These are phyloP conservation scores for Pisolithus albus DNA, from an alignment of 768 basidiomycete species.

Conservation along the genomic window DNA sequence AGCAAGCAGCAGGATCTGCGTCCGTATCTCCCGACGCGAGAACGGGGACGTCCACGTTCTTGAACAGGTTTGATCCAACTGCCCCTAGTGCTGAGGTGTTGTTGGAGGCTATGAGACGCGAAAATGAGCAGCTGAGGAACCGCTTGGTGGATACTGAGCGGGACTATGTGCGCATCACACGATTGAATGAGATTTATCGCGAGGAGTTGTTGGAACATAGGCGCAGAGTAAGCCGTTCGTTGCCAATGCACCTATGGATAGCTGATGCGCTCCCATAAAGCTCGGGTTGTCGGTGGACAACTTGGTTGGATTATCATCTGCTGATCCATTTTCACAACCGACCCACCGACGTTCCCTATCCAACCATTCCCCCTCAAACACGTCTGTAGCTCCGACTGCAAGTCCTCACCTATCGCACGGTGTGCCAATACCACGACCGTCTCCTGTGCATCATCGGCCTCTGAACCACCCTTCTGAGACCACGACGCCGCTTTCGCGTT, in stretches of 20 bases:
- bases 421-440: conserved; percentile 72
- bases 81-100: conserved; percentile 47
- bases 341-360: conserved; percentile 53
- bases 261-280: conserved; percentile 29
- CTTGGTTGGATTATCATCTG: conserved; percentile 60
- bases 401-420: conserved; percentile 37
- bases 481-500: conserved; percentile 59
- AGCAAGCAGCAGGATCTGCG: conserved; percentile 30
- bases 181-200: conserved; percentile 77
- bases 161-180: conserved; percentile 65
- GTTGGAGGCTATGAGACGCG: conserved; percentile 68
- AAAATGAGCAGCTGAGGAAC: conserved; percentile 69
- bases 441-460: conserved; percentile 57
- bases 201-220: conserved; percentile 79
- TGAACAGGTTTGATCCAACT: conserved; percentile 23
- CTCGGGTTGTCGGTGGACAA: conserved; percentile 73
- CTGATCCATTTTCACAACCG: conserved; percentile 66
- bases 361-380: conserved; percentile 24
- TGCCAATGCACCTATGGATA: conserved; percentile 1
- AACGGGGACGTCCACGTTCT: conserved; percentile 1
- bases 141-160: conserved; percentile 68
- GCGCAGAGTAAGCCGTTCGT: conserved; percentile 51
- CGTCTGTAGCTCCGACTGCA: conserved; percentile 16
- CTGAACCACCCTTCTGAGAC: conserved; percentile 40
- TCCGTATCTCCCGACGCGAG: conserved; percentile 25